Base-by-base conservation (phyloP, 1,284 basidiomycete genomes). In the Agaricales sp. region DNA sequence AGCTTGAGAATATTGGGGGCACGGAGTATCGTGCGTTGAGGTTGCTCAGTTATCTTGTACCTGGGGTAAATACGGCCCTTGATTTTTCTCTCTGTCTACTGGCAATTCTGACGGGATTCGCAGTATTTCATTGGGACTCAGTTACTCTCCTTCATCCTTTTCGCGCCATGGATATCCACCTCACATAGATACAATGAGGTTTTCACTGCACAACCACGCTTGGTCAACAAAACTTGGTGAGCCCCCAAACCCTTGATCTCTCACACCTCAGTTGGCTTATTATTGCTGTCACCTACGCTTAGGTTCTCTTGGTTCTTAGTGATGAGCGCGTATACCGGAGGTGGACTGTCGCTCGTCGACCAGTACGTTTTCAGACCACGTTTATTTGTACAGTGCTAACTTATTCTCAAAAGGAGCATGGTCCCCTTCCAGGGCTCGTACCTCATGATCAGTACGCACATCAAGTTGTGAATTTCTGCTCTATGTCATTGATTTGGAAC, bases 1-100 rank as follows among this genome's bases (percentile, higher is more conserved):
- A 92, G 62, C 63, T 88, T 50, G 86, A 90, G 56, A 75, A 83
- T 60, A 68, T 92, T n/a, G 87, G 88, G 2, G 88, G 89, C 0
- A 78, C 86, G 24, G 90, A 93, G 66, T 91, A 85, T 62, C 67
- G 80, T 6, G 84, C 82, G 3, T 62, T 87, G 52, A 69, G 72
- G 53, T 57, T 73, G 46, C 59, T 77, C 54, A 74, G 68, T 50
- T 75, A 70, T 58, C 54, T 77, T 8, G 67, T 77, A 11, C 72
- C 74, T 23, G 37, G 60, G 14, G 74, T 77, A 52, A 50, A 70
- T 63, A 4, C 11, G 6, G 8, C 21, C 39, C n/a, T 16, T 18
- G 8, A 26, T 30, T 22, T 21, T 21, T 38, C 22, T 30, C 18
- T 25, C 37, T 43, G 41, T 43, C 20, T 23, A 43, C 39, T 18